Percentiles rank a stretch among this genome's conserved stretches.
Conservation (phyloP, 2,329 filamentous ascomycete genomes). For the Colletotrichum zoysiae region DNA sequence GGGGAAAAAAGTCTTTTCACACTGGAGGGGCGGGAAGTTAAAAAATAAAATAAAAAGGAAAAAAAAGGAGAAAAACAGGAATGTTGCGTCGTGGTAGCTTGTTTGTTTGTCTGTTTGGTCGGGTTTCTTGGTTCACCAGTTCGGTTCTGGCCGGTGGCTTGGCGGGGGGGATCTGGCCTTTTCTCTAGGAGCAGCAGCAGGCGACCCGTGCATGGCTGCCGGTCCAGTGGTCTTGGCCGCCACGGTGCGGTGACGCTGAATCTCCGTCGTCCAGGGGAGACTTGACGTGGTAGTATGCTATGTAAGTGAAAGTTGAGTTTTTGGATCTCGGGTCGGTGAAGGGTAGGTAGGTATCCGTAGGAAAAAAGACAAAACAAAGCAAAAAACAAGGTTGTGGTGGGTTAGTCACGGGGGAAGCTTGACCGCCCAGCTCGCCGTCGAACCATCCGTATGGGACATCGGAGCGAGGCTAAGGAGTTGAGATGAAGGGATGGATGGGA, state of each 20-base stretch:
- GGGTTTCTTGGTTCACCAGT: not conserved
- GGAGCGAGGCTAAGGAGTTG: not conserved
- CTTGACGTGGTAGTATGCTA: not conserved
- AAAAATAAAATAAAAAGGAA: no score
- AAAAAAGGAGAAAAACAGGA: no score
- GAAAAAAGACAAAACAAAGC: no score
- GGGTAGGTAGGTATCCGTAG: not conserved
- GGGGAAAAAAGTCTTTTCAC: not conserved
- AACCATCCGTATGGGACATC: not conserved
- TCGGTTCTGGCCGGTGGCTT: slow-evolving; percentile 25
- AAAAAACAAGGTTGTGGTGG: not conserved
- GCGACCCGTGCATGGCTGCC: slow-evolving; percentile 3
- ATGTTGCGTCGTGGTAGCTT: not conserved
- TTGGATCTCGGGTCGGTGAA: not conserved
- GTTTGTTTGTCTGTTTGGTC: not conserved
- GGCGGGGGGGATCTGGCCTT: slow-evolving; percentile 2
- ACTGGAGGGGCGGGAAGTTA: not conserved
- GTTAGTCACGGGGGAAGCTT: not conserved
- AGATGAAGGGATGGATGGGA: not conserved
- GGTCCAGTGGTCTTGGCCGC: slow-evolving; percentile 19
- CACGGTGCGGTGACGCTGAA: slow-evolving; percentile 1
- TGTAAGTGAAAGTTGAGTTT: not conserved
- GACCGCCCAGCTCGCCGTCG: not conserved
- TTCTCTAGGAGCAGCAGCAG: slow-evolving; percentile 7
- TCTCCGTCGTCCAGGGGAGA: slow-evolving; percentile 9